Evolutionary conservation across 257 asterid species (phyloP), one percentile per base, ranked within the genome.

Genomic region (Prunella vulgaris): DNA sequence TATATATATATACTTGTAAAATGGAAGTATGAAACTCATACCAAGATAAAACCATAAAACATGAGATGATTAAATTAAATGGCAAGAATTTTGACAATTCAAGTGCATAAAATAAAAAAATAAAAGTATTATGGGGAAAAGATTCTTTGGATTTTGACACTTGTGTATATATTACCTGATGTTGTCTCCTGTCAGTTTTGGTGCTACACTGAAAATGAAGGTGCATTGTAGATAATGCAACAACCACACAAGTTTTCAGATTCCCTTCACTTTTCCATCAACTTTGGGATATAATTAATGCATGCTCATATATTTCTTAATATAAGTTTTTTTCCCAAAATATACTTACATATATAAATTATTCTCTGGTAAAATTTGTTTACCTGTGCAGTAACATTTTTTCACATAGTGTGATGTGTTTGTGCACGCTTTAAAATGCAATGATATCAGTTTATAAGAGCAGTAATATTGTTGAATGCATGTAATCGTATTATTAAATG

Each of bases 171-270:
- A 54, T 24, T n/a, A 49, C 27, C 68, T 64, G 71, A 35, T 54
- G 18, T 73, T 66, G 78, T 74, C 78, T 48, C 25, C 54, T 66
- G 77, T 73, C 77, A 65, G 73, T 28, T 14, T 35, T 52, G 21
- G 7, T 58, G 57, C 60, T 59, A 44, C 30, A 7, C 71, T 64
- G 53, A 54, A 73, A 64, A 54, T 42, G 25, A 64, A 64, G 65
- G 40, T 38, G 25, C 44, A 22, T 14, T 71, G 63, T 71, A 60
- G 69, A 30, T 49, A 32, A 32, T 60, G 54, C 53, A 22, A 27
- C 62, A 22, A 28, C 5, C 48, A 60, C 62, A 60, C 33, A 25
- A 18, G 10, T 37, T 38, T 40, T 52, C 28, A 17, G 20, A 35
- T 51, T 51, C 54, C 56, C 54, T 60, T 15, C 33, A 15, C 64